Percentiles rank a stretch among this genome's conserved stretches.
These are phyloP conservation scores for Acer campestre DNA, from an alignment of 345 rosid species.

Conservation along the genomic window DNA sequence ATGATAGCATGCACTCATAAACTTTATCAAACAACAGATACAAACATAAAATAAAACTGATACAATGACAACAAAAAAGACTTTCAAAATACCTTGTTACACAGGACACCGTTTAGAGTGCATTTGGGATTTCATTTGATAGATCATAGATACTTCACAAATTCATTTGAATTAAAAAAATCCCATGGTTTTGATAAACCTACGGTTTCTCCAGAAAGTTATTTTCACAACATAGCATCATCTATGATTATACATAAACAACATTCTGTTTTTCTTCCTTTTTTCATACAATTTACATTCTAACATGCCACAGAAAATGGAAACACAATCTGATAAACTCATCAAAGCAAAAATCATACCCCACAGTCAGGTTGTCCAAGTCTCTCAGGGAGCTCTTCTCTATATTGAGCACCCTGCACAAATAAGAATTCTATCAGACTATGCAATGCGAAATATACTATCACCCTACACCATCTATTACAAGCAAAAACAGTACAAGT, in stretches of 20 bases:
- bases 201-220: background rate
- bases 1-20: slow-evolving; percentile 1
- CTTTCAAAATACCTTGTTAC: background rate
- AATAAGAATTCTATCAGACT: slow-evolving; percentile 15
- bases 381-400: slow-evolving; percentile 72
- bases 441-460: background rate
- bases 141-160: background rate
- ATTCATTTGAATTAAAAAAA: background rate
- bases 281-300: background rate
- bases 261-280: background rate
- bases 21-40: too few species aligned
- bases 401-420: slow-evolving; percentile 45
- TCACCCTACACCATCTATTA: background rate
- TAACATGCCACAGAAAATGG: slow-evolving; percentile 2
- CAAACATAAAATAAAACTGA: background rate
- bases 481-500: background rate
- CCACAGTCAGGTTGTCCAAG: slow-evolving; percentile 79
- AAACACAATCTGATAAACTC: slow-evolving; percentile 1
- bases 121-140: background rate
- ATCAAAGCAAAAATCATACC: slow-evolving; percentile 34
- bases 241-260: background rate
- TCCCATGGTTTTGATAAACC: background rate
- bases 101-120: background rate
- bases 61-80: background rate
- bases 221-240: background rate